Base-by-base conservation (phyloP, 495 filamentous ascomycete species). In the Glarea lozoyensis region DNA sequence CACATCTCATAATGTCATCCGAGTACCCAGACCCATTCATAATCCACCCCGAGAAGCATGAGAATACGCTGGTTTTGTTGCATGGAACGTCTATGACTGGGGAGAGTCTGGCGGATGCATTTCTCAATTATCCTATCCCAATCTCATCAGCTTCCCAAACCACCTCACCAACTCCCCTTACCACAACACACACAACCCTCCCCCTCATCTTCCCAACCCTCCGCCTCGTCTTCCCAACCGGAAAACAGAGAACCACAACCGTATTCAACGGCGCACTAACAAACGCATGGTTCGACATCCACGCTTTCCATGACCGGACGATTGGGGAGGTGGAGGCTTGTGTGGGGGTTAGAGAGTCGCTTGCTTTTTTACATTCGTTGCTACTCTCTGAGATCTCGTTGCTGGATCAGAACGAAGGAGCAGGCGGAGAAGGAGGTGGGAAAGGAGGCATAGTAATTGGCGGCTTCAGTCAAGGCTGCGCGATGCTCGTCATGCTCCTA, bases 281-380 rank as follows among this genome's bases (percentile, higher is more conserved):
- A 13, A 34, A 48, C 24, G 41, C 45, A 9, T 53, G 50, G 50
- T 53, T 53, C 29, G 40, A 53, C 19, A 38, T 53, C 22, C 36
- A 45, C 12, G 12, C 20, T 21, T 53, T 53, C 24, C 1, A 1
- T n/a, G 50, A 53, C 31, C 23, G 50, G 4, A 48, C 41, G 1
- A 10, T 37, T 3, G 41, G 41, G 11, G 45, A 37, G 18, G 3
- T 4, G 13, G n/a, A 15, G 2, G n/a, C 13, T 5, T 15, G 16
- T 3, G 2, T 18, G 13, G 34, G 34, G 11, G 10, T 37, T 3
- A 15, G 11, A 15, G 34, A 37, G 13, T 16, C n/a, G 4, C 10
- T 37, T 3, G 3, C 11, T 11, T 19, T 17, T 19, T 11, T 37
- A 2, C 4, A 4, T 4, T 13, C 13, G 13, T 19, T 37, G 17